A percentile compares a stretch with the other conserved stretches of the same genome.
phyloP scores from a whole-genome alignment of 352 stramenopile genomes.

The Phytophthora pseudosyringae region DNA sequence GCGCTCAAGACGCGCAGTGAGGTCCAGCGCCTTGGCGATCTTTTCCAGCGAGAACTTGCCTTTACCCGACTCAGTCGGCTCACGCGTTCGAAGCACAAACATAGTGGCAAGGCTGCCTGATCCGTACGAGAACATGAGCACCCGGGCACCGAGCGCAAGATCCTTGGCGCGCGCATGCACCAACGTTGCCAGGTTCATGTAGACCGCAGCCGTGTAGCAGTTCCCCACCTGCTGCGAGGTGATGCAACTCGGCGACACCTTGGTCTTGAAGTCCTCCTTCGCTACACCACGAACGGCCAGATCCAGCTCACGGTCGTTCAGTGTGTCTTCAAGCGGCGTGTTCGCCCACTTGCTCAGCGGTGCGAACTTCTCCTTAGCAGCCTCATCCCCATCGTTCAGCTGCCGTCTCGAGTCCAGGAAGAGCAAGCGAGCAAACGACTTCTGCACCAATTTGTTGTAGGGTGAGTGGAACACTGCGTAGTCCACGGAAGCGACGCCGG shows the following conservation, averaged over 20 bases:
- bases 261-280: conserved; percentile 73
- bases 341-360: conserved; percentile 74
- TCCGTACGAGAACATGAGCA: conserved; percentile 97
- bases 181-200: conserved; percentile 95
- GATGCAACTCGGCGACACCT: conserved; percentile 86
- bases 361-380: conserved; percentile 33
- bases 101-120: conserved; percentile 96
- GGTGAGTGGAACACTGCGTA: conserved; percentile 98
- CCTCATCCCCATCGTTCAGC: conserved; percentile 21
- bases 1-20: conserved; percentile 80
- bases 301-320: conserved; percentile 92
- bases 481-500: conserved; percentile 76
- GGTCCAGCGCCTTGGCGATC: conserved; percentile 87
- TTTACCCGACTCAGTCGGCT: conserved; percentile 25
- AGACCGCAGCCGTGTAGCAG: conserved; percentile 97
- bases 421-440: conserved; percentile 92
- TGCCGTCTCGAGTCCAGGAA: conserved; percentile 66
- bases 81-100: conserved; percentile 65
- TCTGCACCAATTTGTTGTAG: conserved; percentile 99
- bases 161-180: conserved; percentile 63
- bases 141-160: conserved; percentile 69
- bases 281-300: conserved; percentile 83
- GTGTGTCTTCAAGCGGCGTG: conserved; percentile 91
- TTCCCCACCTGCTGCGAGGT: conserved; percentile 94
- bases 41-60: conserved; percentile 87